Evolutionary conservation across 495 filamentous ascomycete species (phyloP).

Genomic region (Aspergillus homomorphus): DNA sequence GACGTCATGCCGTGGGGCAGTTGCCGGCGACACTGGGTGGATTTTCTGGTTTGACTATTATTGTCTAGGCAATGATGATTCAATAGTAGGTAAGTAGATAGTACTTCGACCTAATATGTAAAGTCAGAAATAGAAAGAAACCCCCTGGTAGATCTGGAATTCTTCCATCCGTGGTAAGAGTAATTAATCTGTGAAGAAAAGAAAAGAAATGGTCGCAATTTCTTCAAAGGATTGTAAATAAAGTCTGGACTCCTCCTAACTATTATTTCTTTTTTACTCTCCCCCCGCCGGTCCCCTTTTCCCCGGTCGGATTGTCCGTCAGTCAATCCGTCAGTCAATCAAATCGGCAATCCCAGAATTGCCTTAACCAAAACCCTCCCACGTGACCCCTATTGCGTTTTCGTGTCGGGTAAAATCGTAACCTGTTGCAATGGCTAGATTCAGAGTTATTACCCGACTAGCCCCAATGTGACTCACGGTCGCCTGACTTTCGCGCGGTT

Average conservation of each 20-base stretch:
- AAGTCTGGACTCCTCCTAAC: no score
- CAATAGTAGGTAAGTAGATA: not conserved
- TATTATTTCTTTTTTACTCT: not conserved
- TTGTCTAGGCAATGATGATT: not conserved
- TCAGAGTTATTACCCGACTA: not conserved
- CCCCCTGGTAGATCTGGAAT: no score
- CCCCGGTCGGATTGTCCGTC: not conserved
- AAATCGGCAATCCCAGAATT: no score
- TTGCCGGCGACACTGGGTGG: conserved; percentile 5
- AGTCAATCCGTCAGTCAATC: not conserved
- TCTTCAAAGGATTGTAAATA: no score
- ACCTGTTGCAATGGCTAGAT: not conserved
- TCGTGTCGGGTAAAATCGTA: conserved; percentile 26
- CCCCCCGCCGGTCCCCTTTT: not conserved
- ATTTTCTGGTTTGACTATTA: no score
- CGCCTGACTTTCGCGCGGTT: not conserved
- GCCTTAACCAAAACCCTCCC: no score
- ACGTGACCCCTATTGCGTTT: conserved; percentile 22
- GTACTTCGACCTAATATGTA: no score
- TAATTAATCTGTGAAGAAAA: no score
- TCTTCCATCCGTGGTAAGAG: no score
- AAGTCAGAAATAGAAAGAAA: not conserved
- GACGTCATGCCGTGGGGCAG: conserved; percentile 30
- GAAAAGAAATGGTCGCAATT: no score
- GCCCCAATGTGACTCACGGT: not conserved